Conservation (phyloP, 2,329 filamentous ascomycete genomes). For the Cladosporium sp. region DNA sequence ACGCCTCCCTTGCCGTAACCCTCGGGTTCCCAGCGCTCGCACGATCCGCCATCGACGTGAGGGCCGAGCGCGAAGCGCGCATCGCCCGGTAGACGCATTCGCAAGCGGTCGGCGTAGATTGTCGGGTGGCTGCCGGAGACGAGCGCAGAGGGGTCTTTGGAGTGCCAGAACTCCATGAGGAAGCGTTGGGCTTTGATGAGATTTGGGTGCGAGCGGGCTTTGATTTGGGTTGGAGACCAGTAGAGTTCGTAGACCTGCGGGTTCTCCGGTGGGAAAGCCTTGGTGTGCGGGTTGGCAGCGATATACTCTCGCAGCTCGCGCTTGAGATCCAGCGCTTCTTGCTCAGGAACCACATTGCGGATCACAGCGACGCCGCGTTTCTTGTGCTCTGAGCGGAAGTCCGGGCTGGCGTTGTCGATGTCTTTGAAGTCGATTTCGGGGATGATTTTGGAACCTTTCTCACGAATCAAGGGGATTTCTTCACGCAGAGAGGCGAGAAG, state of each 20-base stretch:
- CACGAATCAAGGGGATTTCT: constrained; percentile 42
- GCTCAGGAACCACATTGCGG: constrained; percentile 40
- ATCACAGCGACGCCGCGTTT: constrained; percentile 52
- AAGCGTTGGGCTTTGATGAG: constrained; percentile 44
- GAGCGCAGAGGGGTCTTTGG: constrained; percentile 36
- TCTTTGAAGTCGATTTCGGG: constrained; percentile 46
- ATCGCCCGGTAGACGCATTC: constrained; percentile 52
- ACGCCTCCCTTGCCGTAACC: constrained; percentile 60
- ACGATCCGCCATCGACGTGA: constrained; percentile 49
- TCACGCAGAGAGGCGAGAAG: constrained; percentile 38
- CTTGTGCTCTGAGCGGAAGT: constrained; percentile 54
- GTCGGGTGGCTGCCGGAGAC: constrained; percentile 44
- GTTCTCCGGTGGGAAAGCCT: constrained; percentile 45
- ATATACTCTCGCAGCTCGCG: constrained; percentile 42
- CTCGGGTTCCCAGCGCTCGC: constrained; percentile 51
- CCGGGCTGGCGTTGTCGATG: constrained; percentile 43
- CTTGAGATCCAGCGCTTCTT: constrained; percentile 43
- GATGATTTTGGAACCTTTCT: constrained; percentile 38
- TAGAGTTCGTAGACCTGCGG: constrained; percentile 50
- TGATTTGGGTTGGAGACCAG: constrained; percentile 45
- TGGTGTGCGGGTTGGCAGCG: constrained; percentile 41
- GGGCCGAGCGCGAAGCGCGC: constrained; percentile 53
- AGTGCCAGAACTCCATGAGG: constrained; percentile 47
- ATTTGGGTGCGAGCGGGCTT: constrained; percentile 43
- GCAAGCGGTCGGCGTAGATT: constrained; percentile 45